These are phyloP conservation scores for Ogataea siamensis DNA, from an alignment of 805 yeast genomes.

Conservation along the genomic window DNA sequence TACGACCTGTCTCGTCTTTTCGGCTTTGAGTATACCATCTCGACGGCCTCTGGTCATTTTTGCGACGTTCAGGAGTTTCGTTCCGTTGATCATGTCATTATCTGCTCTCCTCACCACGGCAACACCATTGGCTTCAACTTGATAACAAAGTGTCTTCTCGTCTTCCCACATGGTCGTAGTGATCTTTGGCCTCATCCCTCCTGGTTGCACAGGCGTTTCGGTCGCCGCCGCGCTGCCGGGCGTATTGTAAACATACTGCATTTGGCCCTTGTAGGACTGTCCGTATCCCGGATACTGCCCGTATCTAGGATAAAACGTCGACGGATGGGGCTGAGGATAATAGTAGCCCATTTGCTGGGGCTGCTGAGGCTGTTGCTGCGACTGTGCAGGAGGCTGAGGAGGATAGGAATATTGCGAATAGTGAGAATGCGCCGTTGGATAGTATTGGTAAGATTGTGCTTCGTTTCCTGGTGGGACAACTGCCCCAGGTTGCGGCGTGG, in stretches of 20 bases:
- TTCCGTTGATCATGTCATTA: constrained; percentile 71
- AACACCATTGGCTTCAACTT: constrained; percentile 67
- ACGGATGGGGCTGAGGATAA: constrained; percentile 16
- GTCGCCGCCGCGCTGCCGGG: constrained; percentile 9
- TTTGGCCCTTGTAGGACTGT: constrained; percentile 16
- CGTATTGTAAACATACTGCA: constrained; percentile 15
- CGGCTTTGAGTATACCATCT: constrained; percentile 67
- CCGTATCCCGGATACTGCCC: constrained; percentile 20
- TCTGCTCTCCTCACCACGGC: constrained; percentile 68
- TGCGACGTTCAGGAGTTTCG: constrained; percentile 65
- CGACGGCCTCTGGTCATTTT: constrained; percentile 73
- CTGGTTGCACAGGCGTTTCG: constrained; percentile 24
- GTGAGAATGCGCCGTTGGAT: constrained; percentile 18
- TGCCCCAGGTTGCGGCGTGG: constrained; percentile 11
- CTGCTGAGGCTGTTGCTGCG: constrained; percentile 10
- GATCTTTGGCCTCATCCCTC: constrained; percentile 40
- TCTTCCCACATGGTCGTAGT: constrained; percentile 79
- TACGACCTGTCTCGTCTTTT: constrained; percentile 65
- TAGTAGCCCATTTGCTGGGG: constrained; percentile 18
- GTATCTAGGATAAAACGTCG: constrained; percentile 17
- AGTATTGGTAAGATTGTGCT: constrained; percentile 15
- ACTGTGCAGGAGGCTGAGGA: constrained; percentile 15
- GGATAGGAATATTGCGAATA: constrained; percentile 20
- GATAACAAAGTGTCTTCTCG: constrained; percentile 68
- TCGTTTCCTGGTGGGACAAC: constrained; percentile 10